A percentile compares a stretch with the other conserved stretches of the same genome.
phyloP scores from a whole-genome alignment of 768 basidiomycete species.

The Podaxis carcinomalis region DNA sequence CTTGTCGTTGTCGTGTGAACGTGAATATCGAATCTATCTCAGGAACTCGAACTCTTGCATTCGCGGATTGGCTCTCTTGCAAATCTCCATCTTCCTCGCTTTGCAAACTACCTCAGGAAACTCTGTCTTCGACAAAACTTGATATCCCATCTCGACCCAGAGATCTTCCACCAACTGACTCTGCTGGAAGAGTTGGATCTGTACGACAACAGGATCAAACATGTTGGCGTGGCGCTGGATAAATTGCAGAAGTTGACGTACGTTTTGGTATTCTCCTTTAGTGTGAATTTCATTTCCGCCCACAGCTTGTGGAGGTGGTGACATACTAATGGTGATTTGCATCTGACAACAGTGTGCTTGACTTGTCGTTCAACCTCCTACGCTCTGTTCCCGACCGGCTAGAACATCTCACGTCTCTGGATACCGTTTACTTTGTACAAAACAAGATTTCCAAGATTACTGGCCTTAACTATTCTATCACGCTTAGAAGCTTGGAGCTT shows the following conservation, averaged over 20 bases:
- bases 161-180: slow-evolving; percentile 60
- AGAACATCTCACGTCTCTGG: slow-evolving; percentile 52
- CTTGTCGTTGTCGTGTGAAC: not conserved
- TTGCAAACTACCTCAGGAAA: slow-evolving; percentile 61
- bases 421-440: slow-evolving; percentile 91
- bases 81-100: slow-evolving; percentile 68
- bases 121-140: slow-evolving; percentile 88
- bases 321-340: slow-evolving; percentile 5
- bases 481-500: slow-evolving; percentile 80
- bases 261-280: slow-evolving; percentile 18
- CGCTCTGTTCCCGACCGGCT: slow-evolving; percentile 64
- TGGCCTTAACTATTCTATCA: slow-evolving; percentile 49
- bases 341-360: slow-evolving; percentile 55
- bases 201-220: slow-evolving; percentile 93
- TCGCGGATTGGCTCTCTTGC: slow-evolving; percentile 66
- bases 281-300: not conserved
- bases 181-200: slow-evolving; percentile 87
- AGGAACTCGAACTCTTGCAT: slow-evolving; percentile 90
- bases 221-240: slow-evolving; percentile 62
- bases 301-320: not conserved
- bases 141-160: slow-evolving; percentile 67
- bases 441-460: slow-evolving; percentile 86
- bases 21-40: not conserved
- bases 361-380: slow-evolving; percentile 94
- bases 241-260: slow-evolving; percentile 53